Base-by-base conservation (phyloP, 2,329 filamentous ascomycete genomes). In the Parastagonospora avenae region DNA sequence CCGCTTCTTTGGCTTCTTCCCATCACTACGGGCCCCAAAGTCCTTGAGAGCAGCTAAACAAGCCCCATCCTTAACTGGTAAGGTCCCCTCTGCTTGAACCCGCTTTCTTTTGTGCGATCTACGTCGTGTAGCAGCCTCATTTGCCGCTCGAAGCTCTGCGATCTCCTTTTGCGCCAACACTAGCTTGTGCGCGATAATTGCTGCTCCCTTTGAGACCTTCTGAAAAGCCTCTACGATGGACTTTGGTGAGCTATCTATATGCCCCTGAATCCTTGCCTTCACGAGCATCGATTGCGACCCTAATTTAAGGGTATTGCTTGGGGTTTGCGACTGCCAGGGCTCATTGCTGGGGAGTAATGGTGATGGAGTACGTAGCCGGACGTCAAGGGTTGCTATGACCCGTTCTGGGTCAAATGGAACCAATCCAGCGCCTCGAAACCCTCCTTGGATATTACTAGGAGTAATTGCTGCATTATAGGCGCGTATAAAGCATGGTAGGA, bases 301-400 rank as follows among this genome's bases (percentile, higher is more conserved):
- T 36, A 56, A 40, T 52, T 58, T 33, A 14, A 50, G n/a, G 28
- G 55, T 43, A 42, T 58, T 60, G 14, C 48, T 56, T 45, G 27
- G 59, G 12, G 52, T 62, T 56, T 56, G 39, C 14, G 48, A 57
- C 51, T 58, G 19, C 56, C 33, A 60, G 41, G 42, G 50, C 32
- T 32, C 11, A 27, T 55, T 48, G 8, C 53, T 46, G 45, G 46
- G 36, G 27, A 50, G 48, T 42, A 35, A 49, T 53, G 38, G 52
- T 55, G 33, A 49, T 50, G 36, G 44, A 37, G 54, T 62, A 19
- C 48, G 35, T 32, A 64, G 36, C 42, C 57, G 35, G 12, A 62
- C 54, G 42, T 67, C 52, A 59, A 75, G 64, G 52, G 59, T 63
- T 48, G 50, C 64, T 57, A 74, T 50, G 10, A 73, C 67, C 46